Conservation (phyloP, 305 asterid species). For the Rubia tinctorum region DNA sequence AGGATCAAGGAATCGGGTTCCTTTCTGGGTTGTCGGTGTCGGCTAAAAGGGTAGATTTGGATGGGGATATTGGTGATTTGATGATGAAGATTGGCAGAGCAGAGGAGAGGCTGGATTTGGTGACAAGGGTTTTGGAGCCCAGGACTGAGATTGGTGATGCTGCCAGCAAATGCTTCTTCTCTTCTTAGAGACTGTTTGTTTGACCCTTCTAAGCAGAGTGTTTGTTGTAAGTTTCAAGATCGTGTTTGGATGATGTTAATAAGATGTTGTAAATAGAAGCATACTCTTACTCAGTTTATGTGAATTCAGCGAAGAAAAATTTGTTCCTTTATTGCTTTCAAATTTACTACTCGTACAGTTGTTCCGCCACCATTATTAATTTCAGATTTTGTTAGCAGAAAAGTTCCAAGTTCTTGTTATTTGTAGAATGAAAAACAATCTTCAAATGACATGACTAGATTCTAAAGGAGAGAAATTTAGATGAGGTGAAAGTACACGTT, state of each 20-base stretch:
- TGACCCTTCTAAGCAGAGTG: background rate
- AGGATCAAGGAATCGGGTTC: conserved; percentile 19
- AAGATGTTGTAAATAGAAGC: background rate
- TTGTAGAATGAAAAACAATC: no score
- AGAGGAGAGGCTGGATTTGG: conserved; percentile 12
- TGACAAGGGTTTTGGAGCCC: conserved; percentile 20
- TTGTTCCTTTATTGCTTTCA: no score
- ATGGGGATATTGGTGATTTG: conserved; percentile 7
- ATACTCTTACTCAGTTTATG: background rate
- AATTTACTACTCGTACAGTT: no score
- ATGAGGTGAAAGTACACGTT: no score
- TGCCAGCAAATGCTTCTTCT: conserved; percentile 26
- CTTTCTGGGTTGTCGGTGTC: conserved; percentile 6
- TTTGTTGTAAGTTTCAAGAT: background rate
- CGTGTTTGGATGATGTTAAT: background rate
- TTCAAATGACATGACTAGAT: no score
- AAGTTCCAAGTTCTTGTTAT: no score
- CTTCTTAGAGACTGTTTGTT: conserved; percentile 20
- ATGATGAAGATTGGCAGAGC: conserved; percentile 6
- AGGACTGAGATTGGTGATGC: conserved; percentile 23
- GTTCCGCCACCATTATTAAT: no score
- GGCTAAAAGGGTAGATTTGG: conserved; percentile 5
- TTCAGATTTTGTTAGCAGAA: no score
- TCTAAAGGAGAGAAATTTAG: no score
- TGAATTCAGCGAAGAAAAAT: background rate